Evolutionary conservation across 805 yeast species (phyloP).

Genomic region (Gaillardinia entomophila): DNA sequence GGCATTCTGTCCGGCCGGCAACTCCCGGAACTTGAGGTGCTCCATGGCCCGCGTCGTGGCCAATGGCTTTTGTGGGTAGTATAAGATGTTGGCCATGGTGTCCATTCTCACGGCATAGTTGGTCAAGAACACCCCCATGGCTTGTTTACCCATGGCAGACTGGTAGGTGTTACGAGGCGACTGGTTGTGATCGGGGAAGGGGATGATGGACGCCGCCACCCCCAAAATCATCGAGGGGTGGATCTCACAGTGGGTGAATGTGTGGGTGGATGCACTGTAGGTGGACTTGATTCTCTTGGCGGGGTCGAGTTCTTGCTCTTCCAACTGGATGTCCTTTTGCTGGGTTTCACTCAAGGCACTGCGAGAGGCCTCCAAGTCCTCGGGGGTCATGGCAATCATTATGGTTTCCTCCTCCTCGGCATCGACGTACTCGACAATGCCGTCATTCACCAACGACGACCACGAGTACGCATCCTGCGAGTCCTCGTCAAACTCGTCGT

Average conservation of each 20-base stretch:
- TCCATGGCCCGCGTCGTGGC: constrained; percentile 99
- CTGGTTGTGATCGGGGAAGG: constrained; percentile 99
- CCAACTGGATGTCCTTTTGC: constrained; percentile 37
- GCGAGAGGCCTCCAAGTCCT: constrained; percentile 73
- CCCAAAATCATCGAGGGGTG: constrained; percentile 99
- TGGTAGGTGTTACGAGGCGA: constrained; percentile 99
- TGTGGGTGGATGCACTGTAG: constrained; percentile 48
- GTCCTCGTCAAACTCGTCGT: constrained; percentile 52
- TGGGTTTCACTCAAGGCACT: constrained; percentile 36
- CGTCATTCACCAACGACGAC: constrained; percentile 76
- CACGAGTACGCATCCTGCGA: constrained; percentile 66
- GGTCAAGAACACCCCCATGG: constrained; percentile 97
- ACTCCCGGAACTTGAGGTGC: constrained; percentile 90
- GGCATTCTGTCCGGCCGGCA: constrained; percentile 99
- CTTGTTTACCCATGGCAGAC: constrained; percentile 99
- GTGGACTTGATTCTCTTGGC: constrained; percentile 82
- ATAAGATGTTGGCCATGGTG: constrained; percentile 96
- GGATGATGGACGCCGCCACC: constrained; percentile 97
- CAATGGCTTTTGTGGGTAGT: constrained; percentile 96
- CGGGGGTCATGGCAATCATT: constrained; percentile 98
- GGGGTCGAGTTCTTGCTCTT: constrained; percentile 52
- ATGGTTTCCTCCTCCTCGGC: constrained; percentile 99
- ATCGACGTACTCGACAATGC: constrained; percentile 93
- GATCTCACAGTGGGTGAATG: constrained; percentile 97
- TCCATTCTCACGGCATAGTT: constrained; percentile 97